Conservation (phyloP, 2,329 filamentous ascomycete species). For the Fusarium sp. region DNA sequence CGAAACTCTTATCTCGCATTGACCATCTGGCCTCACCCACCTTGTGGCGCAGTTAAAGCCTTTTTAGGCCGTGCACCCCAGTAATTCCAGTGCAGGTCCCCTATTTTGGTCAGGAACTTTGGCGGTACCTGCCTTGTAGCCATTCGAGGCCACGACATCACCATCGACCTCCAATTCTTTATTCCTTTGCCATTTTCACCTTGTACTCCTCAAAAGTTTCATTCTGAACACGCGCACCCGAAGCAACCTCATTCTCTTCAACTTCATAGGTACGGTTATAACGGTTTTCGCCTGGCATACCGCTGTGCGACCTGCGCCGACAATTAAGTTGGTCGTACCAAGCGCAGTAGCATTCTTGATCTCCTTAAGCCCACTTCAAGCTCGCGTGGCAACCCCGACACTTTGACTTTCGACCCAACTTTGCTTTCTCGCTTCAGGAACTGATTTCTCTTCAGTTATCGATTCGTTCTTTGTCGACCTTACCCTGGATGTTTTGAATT, state of each 20-base stretch:
- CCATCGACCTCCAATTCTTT: conserved; percentile 22
- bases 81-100: conserved; percentile 25
- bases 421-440: neutral
- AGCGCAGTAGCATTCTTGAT: conserved; percentile 15
- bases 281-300: conserved; percentile 6
- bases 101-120: conserved; percentile 37
- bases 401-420: conserved; percentile 11
- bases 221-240: neutral
- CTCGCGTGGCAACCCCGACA: conserved; percentile 27
- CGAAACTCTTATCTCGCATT: conserved; percentile 22
- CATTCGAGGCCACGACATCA: conserved; percentile 43
- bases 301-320: conserved; percentile 27
- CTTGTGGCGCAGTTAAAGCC: conserved; percentile 30
- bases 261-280: conserved; percentile 30
- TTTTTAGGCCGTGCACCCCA: conserved; percentile 10
- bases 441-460: conserved; percentile 24
- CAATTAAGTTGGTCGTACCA: conserved; percentile 15
- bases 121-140: conserved; percentile 15
- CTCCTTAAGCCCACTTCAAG: conserved; percentile 1
- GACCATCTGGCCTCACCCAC: conserved; percentile 7
- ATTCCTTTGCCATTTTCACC: conserved; percentile 1
- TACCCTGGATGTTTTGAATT: conserved; percentile 43
- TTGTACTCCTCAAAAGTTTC: neutral
- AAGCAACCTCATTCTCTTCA: neutral
- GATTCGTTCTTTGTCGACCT: conserved; percentile 13